phyloP scores from a whole-genome alignment of 345 rosid species.

The Acer negundo region DNA sequence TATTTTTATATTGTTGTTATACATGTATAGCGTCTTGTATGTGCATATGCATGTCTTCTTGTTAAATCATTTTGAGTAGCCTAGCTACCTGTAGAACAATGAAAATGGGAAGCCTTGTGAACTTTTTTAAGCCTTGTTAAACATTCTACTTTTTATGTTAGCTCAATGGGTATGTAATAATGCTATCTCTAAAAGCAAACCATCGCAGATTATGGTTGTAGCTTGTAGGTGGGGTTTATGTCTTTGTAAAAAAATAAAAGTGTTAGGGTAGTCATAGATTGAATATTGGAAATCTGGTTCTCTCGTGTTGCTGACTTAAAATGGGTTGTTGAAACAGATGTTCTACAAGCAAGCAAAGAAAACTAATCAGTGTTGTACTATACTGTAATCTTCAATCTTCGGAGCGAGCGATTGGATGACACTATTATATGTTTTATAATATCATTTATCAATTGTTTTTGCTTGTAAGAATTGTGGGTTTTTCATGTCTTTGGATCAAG shows the following conservation, averaged over 20 bases:
- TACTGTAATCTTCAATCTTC: slow-evolving; percentile 63
- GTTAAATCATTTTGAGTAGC: neutral
- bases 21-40: neutral
- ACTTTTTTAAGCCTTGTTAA: too few species aligned
- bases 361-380: slow-evolving; percentile 87
- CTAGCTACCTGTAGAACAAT: neutral
- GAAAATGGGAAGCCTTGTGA: too few species aligned
- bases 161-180: too few species aligned
- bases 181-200: neutral
- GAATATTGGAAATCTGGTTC: neutral
- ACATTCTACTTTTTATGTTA: too few species aligned
- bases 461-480: slow-evolving; percentile 25
- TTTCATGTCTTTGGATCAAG: slow-evolving; percentile 19
- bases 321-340: slow-evolving; percentile 64
- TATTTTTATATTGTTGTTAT: neutral
- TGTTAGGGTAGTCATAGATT: neutral
- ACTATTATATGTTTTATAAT: slow-evolving; percentile 33
- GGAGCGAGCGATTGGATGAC: slow-evolving; percentile 10
- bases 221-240: neutral
- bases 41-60: neutral
- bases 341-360: slow-evolving; percentile 99
- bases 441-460: slow-evolving; percentile 36
- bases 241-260: neutral
- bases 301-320: slow-evolving; percentile 15
- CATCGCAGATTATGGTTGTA: too few species aligned